Evolutionary conservation across 371 early-diverging fungal genomes (phyloP).

Genomic region (Mortierella sp.): DNA sequence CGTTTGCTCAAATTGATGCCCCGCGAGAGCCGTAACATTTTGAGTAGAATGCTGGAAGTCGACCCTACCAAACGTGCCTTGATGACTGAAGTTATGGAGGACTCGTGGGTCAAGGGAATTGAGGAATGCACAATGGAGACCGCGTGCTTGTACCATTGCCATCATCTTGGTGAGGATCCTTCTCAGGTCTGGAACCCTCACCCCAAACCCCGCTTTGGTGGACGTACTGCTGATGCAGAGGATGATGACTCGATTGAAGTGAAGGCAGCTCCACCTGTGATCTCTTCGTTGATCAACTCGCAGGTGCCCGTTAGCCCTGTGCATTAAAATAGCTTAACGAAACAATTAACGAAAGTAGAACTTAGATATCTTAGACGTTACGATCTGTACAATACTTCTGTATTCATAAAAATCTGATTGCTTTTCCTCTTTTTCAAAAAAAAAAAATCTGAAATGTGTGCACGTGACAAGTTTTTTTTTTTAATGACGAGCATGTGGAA

Average conservation of each 20-base stretch:
- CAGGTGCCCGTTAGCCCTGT: constrained; percentile 30
- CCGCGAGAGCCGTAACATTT: constrained; percentile 58
- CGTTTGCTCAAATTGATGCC: constrained; percentile 63
- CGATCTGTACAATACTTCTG: neutral
- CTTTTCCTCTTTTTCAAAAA: too few relatives aligned
- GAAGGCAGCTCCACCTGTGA: neutral
- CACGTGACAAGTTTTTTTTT: too few relatives aligned
- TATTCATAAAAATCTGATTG: neutral
- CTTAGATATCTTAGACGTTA: too few relatives aligned
- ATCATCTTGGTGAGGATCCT: constrained; percentile 57
- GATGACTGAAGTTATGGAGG: constrained; percentile 61
- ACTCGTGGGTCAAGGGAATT: constrained; percentile 68
- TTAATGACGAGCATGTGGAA: too few relatives aligned
- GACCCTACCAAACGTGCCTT: constrained; percentile 64
- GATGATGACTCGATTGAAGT: constrained; percentile 14
- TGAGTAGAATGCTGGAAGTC: constrained; percentile 61
- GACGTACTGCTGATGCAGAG: constrained; percentile 6
- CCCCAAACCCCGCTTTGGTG: constrained; percentile 24
- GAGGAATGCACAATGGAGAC: constrained; percentile 59
- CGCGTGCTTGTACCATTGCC: constrained; percentile 57
- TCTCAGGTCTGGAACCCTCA: constrained; percentile 26
- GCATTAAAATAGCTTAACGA: neutral
- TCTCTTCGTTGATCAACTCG: constrained; percentile 2
- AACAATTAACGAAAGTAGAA: too few relatives aligned
- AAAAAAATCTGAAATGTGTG: too few relatives aligned